Evolutionary conservation across 2,329 filamentous ascomycete genomes (phyloP).

Genomic region (Periconia digitata): DNA sequence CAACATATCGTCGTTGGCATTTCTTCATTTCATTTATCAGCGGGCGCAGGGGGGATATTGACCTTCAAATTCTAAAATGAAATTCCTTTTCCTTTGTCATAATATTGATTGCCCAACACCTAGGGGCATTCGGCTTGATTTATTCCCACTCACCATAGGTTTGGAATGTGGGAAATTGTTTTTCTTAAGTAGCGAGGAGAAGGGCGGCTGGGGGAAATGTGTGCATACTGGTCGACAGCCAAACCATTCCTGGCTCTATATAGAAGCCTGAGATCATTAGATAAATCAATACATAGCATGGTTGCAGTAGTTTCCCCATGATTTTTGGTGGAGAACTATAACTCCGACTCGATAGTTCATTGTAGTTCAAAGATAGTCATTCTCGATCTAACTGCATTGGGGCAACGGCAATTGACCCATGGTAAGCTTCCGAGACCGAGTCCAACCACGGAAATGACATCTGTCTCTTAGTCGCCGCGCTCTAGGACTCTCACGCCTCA

Average conservation of each 20-base stretch:
- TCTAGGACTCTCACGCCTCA: neutral
- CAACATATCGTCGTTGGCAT: neutral
- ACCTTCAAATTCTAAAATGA: neutral
- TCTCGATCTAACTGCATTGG: neutral
- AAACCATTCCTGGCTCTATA: too few species aligned
- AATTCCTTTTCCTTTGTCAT: slow-evolving; percentile 1
- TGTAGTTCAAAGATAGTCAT: too few species aligned
- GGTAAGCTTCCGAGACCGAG: slow-evolving; percentile 1
- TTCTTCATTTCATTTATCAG: slow-evolving; percentile 6
- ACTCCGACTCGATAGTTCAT: too few species aligned
- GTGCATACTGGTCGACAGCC: too few species aligned
- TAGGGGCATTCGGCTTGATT: neutral
- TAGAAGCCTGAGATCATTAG: too few species aligned
- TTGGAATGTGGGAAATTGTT: too few species aligned
- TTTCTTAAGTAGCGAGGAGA: too few species aligned
- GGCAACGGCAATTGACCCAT: neutral
- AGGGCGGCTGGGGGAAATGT: too few species aligned
- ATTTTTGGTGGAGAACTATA: too few species aligned
- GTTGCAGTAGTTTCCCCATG: too few species aligned
- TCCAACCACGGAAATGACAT: slow-evolving; percentile 10
- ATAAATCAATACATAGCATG: too few species aligned
- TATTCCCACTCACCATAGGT: neutral
- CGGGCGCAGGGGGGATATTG: slow-evolving; percentile 5
- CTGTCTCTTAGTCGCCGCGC: slow-evolving; percentile 3
- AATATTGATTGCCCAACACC: neutral